Evolutionary conservation across 2,329 filamentous ascomycete genomes (phyloP), one percentile per base, ranked within the genome.

Genomic region (Aspergillus phoenicis): DNA sequence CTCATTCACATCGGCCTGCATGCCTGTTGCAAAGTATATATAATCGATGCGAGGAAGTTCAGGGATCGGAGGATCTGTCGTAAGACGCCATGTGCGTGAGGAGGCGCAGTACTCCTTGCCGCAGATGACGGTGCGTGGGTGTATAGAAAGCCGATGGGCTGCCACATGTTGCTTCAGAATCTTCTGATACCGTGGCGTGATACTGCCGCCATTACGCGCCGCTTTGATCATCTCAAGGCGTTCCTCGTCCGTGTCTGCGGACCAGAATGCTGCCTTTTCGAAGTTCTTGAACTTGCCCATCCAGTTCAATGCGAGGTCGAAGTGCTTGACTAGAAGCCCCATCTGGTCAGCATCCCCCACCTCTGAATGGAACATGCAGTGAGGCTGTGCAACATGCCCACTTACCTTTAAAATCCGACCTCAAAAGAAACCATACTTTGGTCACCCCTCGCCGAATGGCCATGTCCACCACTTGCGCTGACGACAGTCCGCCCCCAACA

Each of bases 231-330:
- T 89, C 38, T 87, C 81, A 30, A 88, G 81, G 2, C 90, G 83
- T 73, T 93, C 84, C 68, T 87, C 83, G 62, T 91, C 88, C 5
- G 84, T 85, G 66, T 93, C 89, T 3, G 89, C 89, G 6, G 85
- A 86, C 89, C 90, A 93, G 74, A 93, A 95, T 0, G 83, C 83
- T 0, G 90, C 88, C 71, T 93, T 90, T 66, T 91, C 87, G 57
- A 87, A 84, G 71, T 94, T 94, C 59, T 88, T 87, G 74, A 90
- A 94, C 72, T 94, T 94, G 8, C 89, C 89, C 74, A 94, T 89
- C 91, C 91, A 95, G 52, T 85, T 83, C 1, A 94, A 81, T 59
- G 88, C 85, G 24, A 94, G 83, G 67, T 94, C 91, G 65, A 94
- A 94, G 61, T 89, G 87, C 75, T 94, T 94, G 53, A 91, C 83